Conservation (phyloP, 768 basidiomycete genomes). For the Exidia glandulosa region DNA sequence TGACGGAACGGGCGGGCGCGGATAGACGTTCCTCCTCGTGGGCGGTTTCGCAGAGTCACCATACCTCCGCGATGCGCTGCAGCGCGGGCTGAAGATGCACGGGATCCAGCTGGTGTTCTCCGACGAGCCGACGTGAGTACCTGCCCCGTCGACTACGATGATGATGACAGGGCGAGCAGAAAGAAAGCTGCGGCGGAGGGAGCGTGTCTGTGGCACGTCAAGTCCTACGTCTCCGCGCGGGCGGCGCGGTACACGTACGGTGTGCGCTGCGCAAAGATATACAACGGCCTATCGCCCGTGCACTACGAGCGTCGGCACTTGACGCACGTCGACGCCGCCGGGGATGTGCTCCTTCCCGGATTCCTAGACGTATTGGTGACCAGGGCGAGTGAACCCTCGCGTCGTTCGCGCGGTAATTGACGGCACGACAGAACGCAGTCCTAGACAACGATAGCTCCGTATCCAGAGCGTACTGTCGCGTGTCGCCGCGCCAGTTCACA, state of each 20-base stretch:
- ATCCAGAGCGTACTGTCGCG: background rate
- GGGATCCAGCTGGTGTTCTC: background rate
- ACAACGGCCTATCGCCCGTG: background rate
- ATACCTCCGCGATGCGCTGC: background rate
- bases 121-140: background rate
- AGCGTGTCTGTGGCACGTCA: background rate
- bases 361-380: background rate
- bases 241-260: background rate
- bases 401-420: background rate
- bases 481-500: background rate
- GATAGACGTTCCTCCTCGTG: background rate
- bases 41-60: background rate
- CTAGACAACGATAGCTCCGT: background rate
- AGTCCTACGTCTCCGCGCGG: background rate
- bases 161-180: background rate
- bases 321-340: background rate
- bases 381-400: background rate
- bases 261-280: background rate
- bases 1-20: background rate
- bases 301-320: background rate
- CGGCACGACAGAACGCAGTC: background rate
- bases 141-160: background rate
- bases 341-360: background rate
- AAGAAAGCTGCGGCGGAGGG: background rate
- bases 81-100: background rate